These are phyloP conservation scores for Wallacemonas sp. DNA, from an alignment of 208 protist genomes.

Conservation along the genomic window DNA sequence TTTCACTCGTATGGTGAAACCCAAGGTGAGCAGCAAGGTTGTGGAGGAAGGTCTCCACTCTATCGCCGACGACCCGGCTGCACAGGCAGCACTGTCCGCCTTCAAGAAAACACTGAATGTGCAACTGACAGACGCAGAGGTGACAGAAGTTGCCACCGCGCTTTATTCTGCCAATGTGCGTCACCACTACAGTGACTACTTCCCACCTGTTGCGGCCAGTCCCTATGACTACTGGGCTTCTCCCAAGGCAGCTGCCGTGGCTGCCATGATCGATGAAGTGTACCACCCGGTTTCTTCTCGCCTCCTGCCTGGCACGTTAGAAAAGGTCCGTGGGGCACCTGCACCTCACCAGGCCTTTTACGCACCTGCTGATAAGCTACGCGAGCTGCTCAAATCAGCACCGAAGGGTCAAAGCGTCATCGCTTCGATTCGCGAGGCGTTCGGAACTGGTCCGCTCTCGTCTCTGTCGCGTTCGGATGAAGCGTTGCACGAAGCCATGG, in stretches of 20 bases:
- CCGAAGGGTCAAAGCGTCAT: slow-evolving; percentile 57
- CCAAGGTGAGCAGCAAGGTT: slow-evolving; percentile 23
- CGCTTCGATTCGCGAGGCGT: slow-evolving; percentile 45
- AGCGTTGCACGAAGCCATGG: slow-evolving; percentile 50
- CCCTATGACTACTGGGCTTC: slow-evolving; percentile 70
- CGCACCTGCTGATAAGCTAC: slow-evolving; percentile 62
- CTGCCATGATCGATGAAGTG: slow-evolving; percentile 42
- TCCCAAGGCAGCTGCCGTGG: slow-evolving; percentile 22
- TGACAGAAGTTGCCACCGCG: slow-evolving; percentile 56
- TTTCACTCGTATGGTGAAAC: slow-evolving; percentile 25
- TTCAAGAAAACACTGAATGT: slow-evolving; percentile 62
- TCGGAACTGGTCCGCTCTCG: slow-evolving; percentile 55
- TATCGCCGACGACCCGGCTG: slow-evolving; percentile 34
- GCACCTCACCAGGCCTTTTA: slow-evolving; percentile 61
- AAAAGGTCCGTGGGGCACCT: slow-evolving; percentile 40
- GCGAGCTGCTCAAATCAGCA: slow-evolving; percentile 47
- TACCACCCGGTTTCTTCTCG: slow-evolving; percentile 28
- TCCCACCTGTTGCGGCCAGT: slow-evolving; percentile 25
- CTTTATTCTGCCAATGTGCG: slow-evolving; percentile 63
- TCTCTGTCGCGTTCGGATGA: slow-evolving; percentile 62
- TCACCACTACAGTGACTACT: slow-evolving; percentile 85
- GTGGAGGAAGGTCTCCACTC: slow-evolving; percentile 53
- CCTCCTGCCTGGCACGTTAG: slow-evolving; percentile 42
- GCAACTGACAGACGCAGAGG: slow-evolving; percentile 69
- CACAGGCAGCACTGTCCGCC: slow-evolving; percentile 20